Percentiles rank a stretch among this genome's conserved stretches.
phyloP scores from a whole-genome alignment of 2,329 filamentous ascomycete species.

The Tolypocladium cylindrosporum region DNA sequence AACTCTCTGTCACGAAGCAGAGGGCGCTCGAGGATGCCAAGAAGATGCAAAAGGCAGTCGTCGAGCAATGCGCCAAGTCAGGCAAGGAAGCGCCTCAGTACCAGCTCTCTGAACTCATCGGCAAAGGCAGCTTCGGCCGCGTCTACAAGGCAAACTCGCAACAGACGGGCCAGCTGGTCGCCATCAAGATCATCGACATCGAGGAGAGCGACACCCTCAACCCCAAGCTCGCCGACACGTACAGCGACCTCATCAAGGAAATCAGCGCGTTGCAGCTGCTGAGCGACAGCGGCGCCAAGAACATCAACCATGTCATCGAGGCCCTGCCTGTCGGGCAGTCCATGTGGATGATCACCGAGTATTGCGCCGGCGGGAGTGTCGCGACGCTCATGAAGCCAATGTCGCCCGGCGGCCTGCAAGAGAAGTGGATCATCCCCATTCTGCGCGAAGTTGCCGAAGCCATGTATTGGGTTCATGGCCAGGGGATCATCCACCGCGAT shows the following conservation, averaged over 20 bases:
- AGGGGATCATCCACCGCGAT: constrained; percentile 61
- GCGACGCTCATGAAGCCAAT: constrained; percentile 63
- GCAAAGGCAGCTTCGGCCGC: constrained; percentile 64
- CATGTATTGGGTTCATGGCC: constrained; percentile 56
- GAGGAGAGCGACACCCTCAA: constrained; percentile 64
- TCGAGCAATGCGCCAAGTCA: constrained; percentile 49
- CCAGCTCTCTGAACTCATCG: constrained; percentile 61
- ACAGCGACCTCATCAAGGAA: constrained; percentile 60
- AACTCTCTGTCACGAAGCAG: constrained; percentile 38
- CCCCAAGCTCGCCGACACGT: constrained; percentile 55
- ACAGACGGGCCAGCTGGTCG: constrained; percentile 46
- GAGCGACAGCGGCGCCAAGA: constrained; percentile 63
- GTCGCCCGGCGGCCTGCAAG: constrained; percentile 52
- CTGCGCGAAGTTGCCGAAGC: constrained; percentile 56
- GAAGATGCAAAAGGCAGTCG: constrained; percentile 56
- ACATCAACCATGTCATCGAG: constrained; percentile 75
- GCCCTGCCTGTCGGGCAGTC: constrained; percentile 67
- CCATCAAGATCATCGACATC: constrained; percentile 77
- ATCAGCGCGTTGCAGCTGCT: constrained; percentile 61
- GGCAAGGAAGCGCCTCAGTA: constrained; percentile 55
- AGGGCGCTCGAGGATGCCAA: constrained; percentile 60
- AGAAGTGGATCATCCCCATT: constrained; percentile 62
- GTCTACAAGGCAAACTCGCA: constrained; percentile 55
- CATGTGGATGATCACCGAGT: constrained; percentile 84
- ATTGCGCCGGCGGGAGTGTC: constrained; percentile 77